Evolutionary conservation across 768 basidiomycete genomes (phyloP).

Genomic region (Tubosaeta brunneosetosa): DNA sequence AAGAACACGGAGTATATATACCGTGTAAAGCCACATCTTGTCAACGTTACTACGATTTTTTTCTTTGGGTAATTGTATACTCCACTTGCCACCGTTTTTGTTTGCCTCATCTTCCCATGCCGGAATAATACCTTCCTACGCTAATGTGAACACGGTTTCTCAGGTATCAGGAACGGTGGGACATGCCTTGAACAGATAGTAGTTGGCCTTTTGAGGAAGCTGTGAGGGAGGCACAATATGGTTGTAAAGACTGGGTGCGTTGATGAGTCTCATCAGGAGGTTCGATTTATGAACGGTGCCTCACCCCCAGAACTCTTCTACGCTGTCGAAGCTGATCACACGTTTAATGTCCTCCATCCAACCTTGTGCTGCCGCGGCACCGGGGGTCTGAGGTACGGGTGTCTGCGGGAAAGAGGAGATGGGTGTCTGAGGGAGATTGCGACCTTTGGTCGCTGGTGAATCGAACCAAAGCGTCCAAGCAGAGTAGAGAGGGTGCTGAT

Average conservation of each 20-base stretch:
- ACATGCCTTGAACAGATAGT: slow-evolving; percentile 95
- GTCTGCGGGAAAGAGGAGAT: slow-evolving; percentile 74
- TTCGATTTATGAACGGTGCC: slow-evolving; percentile 24
- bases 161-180: neutral
- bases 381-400: slow-evolving; percentile 67
- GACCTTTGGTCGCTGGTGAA: slow-evolving; percentile 85
- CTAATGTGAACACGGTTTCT: slow-evolving; percentile 3
- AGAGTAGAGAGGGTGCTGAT: slow-evolving; percentile 88
- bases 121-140: slow-evolving; percentile 89
- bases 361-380: slow-evolving; percentile 68
- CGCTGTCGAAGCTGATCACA: slow-evolving; percentile 92
- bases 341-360: slow-evolving; percentile 99
- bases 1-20: slow-evolving; percentile 31
- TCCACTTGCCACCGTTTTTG: slow-evolving; percentile 98
- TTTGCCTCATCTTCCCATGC: slow-evolving; percentile 98
- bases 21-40: slow-evolving; percentile 98
- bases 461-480: slow-evolving; percentile 99
- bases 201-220: slow-evolving; percentile 95
- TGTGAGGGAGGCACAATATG: slow-evolving; percentile 95
- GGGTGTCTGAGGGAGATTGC: slow-evolving; percentile 83
- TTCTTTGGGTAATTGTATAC: slow-evolving; percentile 93
- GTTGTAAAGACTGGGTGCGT: slow-evolving; percentile 70
- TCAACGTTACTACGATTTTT: slow-evolving; percentile 84
- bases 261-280: slow-evolving; percentile 7
- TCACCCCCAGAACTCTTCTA: slow-evolving; percentile 99